Conservation (phyloP, 1,284 basidiomycete species). For the Leccinum solheimii region DNA sequence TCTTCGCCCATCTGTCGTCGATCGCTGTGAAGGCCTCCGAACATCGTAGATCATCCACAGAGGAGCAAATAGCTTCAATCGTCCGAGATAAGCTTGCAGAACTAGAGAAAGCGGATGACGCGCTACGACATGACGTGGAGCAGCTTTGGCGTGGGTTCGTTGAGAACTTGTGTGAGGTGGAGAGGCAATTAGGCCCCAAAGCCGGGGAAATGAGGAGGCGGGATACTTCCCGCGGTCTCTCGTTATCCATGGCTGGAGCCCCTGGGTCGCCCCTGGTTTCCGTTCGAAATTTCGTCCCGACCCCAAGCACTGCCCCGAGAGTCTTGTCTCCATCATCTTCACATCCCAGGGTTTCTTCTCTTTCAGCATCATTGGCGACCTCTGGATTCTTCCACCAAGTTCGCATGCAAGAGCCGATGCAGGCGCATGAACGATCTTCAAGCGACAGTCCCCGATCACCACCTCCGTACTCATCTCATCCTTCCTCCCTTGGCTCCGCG, state of each 20-base stretch:
- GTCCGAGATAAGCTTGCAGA: slow-evolving; percentile 57
- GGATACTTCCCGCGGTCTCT: slow-evolving; percentile 27
- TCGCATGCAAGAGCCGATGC: slow-evolving; percentile 16
- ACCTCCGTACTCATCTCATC: slow-evolving; percentile 35
- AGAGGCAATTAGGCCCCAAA: slow-evolving; percentile 39
- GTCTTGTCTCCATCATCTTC: slow-evolving; percentile 37
- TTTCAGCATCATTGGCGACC: slow-evolving; percentile 68
- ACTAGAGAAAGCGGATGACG: slow-evolving; percentile 55
- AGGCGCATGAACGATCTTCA: slow-evolving; percentile 13
- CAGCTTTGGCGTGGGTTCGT: slow-evolving; percentile 62
- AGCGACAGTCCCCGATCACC: slow-evolving; percentile 31
- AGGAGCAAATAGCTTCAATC: slow-evolving; percentile 57
- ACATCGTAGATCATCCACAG: slow-evolving; percentile 53
- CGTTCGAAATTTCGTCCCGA: slow-evolving; percentile 58
- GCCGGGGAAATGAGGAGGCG: slow-evolving; percentile 19
- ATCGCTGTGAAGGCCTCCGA: slow-evolving; percentile 58
- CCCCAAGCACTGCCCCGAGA: slow-evolving; percentile 39
- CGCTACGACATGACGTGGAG: slow-evolving; percentile 59
- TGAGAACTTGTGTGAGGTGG: slow-evolving; percentile 49
- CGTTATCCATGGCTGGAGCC: slow-evolving; percentile 14
- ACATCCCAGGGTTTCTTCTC: slow-evolving; percentile 51
- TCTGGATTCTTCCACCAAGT: slow-evolving; percentile 57
- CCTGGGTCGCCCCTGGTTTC: slow-evolving; percentile 30
- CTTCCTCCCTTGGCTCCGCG: slow-evolving; percentile 32
- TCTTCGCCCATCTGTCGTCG: slow-evolving; percentile 64